Conservation (phyloP, 495 filamentous ascomycete species). For the Rhizodiscina lignyota region DNA sequence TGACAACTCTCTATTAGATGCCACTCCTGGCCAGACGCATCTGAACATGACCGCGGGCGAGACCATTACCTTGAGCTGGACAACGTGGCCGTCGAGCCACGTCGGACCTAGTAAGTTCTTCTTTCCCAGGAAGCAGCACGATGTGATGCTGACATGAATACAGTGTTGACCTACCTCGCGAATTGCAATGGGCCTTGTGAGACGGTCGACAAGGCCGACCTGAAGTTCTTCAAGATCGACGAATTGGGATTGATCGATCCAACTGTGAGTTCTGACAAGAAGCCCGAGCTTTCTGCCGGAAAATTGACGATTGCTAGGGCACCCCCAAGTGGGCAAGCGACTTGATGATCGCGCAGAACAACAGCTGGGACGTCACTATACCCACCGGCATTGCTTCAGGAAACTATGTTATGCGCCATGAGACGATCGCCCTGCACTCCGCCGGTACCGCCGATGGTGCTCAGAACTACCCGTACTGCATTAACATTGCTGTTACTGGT, state of each 20-base stretch:
- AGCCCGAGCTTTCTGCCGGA: too few species aligned
- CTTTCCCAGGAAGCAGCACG: too few species aligned
- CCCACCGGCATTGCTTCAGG: slow-evolving; percentile 10
- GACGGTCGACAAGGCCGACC: slow-evolving; percentile 11
- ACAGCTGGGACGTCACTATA: slow-evolving; percentile 11
- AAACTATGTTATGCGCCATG: slow-evolving; percentile 15
- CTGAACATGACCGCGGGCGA: slow-evolving; percentile 21
- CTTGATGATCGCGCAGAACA: slow-evolving; percentile 13
- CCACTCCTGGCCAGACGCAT: too few species aligned
- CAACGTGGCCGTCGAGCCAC: slow-evolving; percentile 12
- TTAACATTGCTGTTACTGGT: slow-evolving; percentile 12
- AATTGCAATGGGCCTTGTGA: slow-evolving; percentile 8
- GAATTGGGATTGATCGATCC: slow-evolving; percentile 10
- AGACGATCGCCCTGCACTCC: slow-evolving; percentile 15
- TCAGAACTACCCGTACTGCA: slow-evolving; percentile 15
- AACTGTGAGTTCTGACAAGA: too few species aligned
- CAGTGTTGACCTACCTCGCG: slow-evolving; percentile 12
- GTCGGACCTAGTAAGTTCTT: too few species aligned
- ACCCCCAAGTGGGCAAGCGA: slow-evolving; percentile 12
- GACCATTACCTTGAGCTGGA: slow-evolving; percentile 26
- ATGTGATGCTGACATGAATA: too few species aligned
- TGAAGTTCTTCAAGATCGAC: slow-evolving; percentile 28
- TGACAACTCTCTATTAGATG: too few species aligned
- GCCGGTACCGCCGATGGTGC: slow-evolving; percentile 9
- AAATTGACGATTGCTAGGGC: too few species aligned